Evolutionary conservation across 257 asterid genomes (phyloP).

Genomic region (Solanum habrochaites): DNA sequence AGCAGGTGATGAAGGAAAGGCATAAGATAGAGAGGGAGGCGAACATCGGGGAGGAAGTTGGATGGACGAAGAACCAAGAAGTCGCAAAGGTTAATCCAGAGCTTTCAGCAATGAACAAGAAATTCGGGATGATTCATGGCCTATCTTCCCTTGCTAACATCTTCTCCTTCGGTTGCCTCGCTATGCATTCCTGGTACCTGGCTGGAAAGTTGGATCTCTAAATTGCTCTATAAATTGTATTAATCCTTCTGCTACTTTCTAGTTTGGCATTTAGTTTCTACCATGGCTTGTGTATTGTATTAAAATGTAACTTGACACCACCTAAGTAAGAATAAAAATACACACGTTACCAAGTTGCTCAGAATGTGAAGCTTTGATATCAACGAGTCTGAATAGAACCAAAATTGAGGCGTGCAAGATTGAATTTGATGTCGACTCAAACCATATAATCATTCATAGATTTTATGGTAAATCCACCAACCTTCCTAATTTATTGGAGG

Average conservation of each 20-base stretch:
- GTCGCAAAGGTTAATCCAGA: conserved; percentile 80
- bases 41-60: conserved; percentile 85
- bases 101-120: conserved; percentile 95
- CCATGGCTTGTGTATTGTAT: background rate
- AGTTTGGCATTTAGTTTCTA: background rate
- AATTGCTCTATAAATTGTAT: background rate
- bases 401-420: background rate
- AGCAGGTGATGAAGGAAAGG: conserved; percentile 95
- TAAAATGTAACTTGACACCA: background rate
- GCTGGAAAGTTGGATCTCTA: conserved; percentile 70
- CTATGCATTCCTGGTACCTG: conserved; percentile 91
- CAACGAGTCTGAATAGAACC: background rate
- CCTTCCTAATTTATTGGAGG: background rate
- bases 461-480: background rate
- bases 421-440: background rate
- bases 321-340: background rate
- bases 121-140: conserved; percentile 96
- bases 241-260: background rate
- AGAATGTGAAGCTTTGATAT: background rate
- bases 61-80: conserved; percentile 86
- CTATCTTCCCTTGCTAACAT: conserved; percentile 93
- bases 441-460: background rate
- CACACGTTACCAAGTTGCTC: background rate
- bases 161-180: conserved; percentile 80
- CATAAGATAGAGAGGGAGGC: conserved; percentile 90